Base-by-base conservation (phyloP, 768 basidiomycete species). In the Gymnopilus junonius region DNA sequence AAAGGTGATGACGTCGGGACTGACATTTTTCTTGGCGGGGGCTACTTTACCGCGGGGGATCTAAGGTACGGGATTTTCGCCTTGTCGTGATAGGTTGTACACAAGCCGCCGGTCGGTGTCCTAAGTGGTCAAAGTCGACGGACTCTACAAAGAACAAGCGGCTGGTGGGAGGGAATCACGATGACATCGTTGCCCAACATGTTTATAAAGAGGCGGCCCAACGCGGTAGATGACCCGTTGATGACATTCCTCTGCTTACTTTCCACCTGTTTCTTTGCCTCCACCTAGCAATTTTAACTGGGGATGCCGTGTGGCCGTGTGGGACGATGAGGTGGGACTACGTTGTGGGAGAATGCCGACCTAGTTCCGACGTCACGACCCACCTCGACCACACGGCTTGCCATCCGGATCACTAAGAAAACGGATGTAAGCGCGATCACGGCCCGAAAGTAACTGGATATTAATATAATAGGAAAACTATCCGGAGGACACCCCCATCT, bases 211-310 rank as follows among this genome's bases (percentile, higher is more conserved):
- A 55, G 54, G 54, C 29, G 32, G 31, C 40, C 12, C 17, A 51
- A 23, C 8, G 35, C 54, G 54, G 54, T 39, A 55, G 35, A 55
- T 27, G 54, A 55, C 54, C 54, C 54, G 54, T 39, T 55, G 54
- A 55, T 55, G 54, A 55, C 54, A 55, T 55, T 40, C 39, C 7
- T 17, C 39, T 55, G 54, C 54, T 55, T 58, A 58, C 48, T 51
- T 50, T 51, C 29, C 27, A n/a, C 10, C 45, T 27, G 40, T 42
- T 42, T 6, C 40, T 29, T 4, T 32, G 14, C 48, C 29, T 42
- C 40, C 40, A 42, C 14, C n/a, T 42, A 51, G 48, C 29, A 51
- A 51, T 51, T 51, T 51, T 51, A 51, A 29, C 8, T 51, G 48
- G 3, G 14, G 2, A 8, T 51, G 48, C 48, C 45, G 45, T 48